Percentiles rank a stretch among this genome's conserved stretches.
These are phyloP conservation scores for Rosellinia necatrix DNA, from an alignment of 2,329 filamentous ascomycete species.

Conservation along the genomic window DNA sequence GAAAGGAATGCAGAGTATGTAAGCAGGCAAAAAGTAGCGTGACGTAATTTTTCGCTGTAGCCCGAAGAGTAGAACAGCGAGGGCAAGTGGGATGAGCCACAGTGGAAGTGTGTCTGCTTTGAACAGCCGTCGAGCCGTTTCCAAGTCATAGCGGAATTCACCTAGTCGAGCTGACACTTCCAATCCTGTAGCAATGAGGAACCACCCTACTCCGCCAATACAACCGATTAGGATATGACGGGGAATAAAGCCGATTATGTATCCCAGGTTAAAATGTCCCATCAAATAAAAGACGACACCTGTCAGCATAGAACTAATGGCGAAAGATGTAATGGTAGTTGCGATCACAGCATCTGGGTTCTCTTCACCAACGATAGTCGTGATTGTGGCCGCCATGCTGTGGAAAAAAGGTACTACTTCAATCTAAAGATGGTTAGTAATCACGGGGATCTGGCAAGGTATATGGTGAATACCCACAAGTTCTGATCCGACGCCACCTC, in stretches of 20 bases:
- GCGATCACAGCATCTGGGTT: constrained; percentile 86
- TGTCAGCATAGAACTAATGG: constrained; percentile 87
- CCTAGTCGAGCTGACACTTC: constrained; percentile 91
- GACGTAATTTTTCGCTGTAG: constrained; percentile 77
- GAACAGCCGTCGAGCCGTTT: constrained; percentile 76
- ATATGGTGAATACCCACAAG: constrained; percentile 61
- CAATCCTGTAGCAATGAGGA: constrained; percentile 86
- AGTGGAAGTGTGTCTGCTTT: constrained; percentile 74
- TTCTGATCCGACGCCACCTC: constrained; percentile 89
- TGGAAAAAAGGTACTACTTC: constrained; percentile 99
- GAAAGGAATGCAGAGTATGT: constrained; percentile 78
- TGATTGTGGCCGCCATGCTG: constrained; percentile 93
- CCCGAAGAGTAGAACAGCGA: constrained; percentile 77
- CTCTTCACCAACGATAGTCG: constrained; percentile 75
- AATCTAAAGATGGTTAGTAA: constrained; percentile 60
- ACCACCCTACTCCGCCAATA: constrained; percentile 96
- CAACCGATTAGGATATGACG: constrained; percentile 95
- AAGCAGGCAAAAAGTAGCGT: constrained; percentile 84
- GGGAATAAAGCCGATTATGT: constrained; percentile 95
- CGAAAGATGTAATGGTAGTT: constrained; percentile 91
- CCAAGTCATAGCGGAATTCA: constrained; percentile 79
- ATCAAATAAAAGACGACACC: constrained; percentile 91
- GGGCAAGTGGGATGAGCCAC: constrained; percentile 78
- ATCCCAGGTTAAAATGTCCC: constrained; percentile 84
- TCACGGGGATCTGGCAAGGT: not conserved